A percentile compares a stretch with the other conserved stretches of the same genome.
Evolutionary conservation across 2,329 filamentous ascomycete species (phyloP).

Genomic region (Bretziella fagacearum): DNA sequence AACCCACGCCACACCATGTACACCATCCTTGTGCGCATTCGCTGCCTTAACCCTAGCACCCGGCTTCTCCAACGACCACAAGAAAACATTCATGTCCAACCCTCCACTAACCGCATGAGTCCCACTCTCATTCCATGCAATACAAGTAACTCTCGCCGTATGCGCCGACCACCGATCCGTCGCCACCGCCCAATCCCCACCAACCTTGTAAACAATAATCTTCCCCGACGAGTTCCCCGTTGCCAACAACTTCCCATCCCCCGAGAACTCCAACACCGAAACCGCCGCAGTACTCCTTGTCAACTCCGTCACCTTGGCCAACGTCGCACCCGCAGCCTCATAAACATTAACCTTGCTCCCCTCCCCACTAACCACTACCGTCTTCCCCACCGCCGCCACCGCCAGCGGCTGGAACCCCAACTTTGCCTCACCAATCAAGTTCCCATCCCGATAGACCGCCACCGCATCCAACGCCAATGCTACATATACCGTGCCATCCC

Average conservation of each 20-base stretch:
- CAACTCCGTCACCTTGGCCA: conserved; percentile 39
- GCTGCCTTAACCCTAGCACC: conserved; percentile 67
- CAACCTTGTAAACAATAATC: conserved; percentile 53
- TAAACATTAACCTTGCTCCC: conserved; percentile 58
- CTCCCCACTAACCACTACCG: conserved; percentile 60
- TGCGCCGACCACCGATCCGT: conserved; percentile 56
- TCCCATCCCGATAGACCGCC: conserved; percentile 40
- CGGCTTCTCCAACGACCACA: conserved; percentile 76
- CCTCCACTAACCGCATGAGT: conserved; percentile 70
- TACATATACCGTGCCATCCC: conserved; percentile 41
- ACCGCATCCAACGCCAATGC: conserved; percentile 33
- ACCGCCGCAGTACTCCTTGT: conserved; percentile 54
- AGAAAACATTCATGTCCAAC: conserved; percentile 79
- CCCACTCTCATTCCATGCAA: conserved; percentile 61
- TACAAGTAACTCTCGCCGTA: conserved; percentile 38
- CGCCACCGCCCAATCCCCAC: conserved; percentile 44
- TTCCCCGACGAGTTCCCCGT: conserved; percentile 73
- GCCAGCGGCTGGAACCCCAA: conserved; percentile 50
- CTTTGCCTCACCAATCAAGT: conserved; percentile 40
- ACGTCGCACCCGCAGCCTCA: conserved; percentile 37
- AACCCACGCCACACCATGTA: conserved; percentile 74
- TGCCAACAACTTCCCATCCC: conserved; percentile 58
- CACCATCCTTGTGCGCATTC: conserved; percentile 92
- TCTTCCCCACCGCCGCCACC: conserved; percentile 49
- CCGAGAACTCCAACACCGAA: conserved; percentile 69